phyloP scores from a whole-genome alignment of 148 eudicot species.

The Camellia granthamiana region DNA sequence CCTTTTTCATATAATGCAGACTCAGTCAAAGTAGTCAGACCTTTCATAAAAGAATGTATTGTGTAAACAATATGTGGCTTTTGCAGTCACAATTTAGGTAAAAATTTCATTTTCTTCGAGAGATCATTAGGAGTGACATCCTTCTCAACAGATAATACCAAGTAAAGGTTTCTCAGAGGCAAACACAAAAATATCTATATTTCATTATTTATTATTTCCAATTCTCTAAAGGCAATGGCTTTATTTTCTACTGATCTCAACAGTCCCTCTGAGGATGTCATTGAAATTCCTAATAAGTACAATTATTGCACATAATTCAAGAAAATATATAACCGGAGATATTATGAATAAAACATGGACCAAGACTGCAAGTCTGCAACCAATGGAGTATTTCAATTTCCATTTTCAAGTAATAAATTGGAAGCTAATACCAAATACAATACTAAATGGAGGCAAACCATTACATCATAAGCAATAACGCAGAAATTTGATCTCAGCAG shows the following conservation, averaged over 20 bases:
- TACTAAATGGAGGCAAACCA: neutral
- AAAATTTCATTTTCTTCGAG: neutral
- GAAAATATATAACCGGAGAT: neutral
- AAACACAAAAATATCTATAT: neutral
- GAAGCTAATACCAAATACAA: neutral
- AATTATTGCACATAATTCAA: neutral
- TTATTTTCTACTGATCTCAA: neutral
- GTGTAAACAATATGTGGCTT: neutral
- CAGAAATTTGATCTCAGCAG: slow-evolving; percentile 71
- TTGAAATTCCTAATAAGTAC: neutral
- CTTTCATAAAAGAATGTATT: neutral
- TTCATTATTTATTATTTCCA: neutral
- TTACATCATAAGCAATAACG: slow-evolving; percentile 85
- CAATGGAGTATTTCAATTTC: neutral
- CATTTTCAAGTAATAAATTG: neutral
- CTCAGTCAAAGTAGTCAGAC: neutral
- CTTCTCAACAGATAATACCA: neutral
- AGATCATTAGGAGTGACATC: no score
- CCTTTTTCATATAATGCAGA: neutral
- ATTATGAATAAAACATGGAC: neutral
- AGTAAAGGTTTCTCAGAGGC: neutral
- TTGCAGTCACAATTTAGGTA: neutral
- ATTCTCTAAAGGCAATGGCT: neutral
- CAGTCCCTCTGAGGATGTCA: neutral
- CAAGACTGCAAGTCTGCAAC: no score